Conservation (phyloP, 345 rosid species). For the Rhizophora apiculata region DNA sequence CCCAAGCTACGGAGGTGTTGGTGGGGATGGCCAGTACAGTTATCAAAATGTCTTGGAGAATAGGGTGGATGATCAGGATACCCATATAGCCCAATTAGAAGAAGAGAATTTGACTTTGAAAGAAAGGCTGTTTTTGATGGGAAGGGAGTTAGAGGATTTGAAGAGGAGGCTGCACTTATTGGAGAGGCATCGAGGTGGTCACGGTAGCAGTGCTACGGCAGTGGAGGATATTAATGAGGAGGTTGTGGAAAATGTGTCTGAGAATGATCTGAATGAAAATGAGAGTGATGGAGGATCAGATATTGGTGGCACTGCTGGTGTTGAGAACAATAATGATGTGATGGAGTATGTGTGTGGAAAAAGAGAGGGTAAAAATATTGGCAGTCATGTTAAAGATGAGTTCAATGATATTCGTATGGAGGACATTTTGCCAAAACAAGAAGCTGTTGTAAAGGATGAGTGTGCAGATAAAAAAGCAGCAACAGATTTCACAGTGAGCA, state of each 20-base stretch:
- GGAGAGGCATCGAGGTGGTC: constrained; percentile 58
- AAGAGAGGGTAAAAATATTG: constrained; percentile 10
- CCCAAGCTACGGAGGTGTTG: constrained; percentile 52
- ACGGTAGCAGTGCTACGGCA: constrained; percentile 11
- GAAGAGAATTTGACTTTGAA: constrained; percentile 91
- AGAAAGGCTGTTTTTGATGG: constrained; percentile 91
- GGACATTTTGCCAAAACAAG: constrained; percentile 19
- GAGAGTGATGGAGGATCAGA: constrained; percentile 69
- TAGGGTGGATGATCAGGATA: constrained; percentile 92
- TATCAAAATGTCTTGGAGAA: constrained; percentile 78
- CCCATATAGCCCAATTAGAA: constrained; percentile 83
- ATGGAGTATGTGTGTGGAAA: constrained; percentile 12
- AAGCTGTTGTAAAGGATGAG: constrained; percentile 20
- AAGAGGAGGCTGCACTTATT: constrained; percentile 82
- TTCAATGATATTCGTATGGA: constrained; percentile 34
- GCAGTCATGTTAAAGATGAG: constrained; percentile 25
- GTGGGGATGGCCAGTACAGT: constrained; percentile 27
- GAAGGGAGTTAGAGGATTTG: constrained; percentile 78
- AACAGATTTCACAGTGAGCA: not conserved
- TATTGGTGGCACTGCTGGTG: constrained; percentile 27
- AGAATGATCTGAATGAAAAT: constrained; percentile 40
- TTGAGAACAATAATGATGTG: constrained; percentile 15
- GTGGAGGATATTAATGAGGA: constrained; percentile 50
- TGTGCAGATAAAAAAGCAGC: not conserved
- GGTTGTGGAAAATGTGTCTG: constrained; percentile 30